phyloP scores from a whole-genome alignment of 768 basidiomycete species.

The Kwoniella shandongensis region DNA sequence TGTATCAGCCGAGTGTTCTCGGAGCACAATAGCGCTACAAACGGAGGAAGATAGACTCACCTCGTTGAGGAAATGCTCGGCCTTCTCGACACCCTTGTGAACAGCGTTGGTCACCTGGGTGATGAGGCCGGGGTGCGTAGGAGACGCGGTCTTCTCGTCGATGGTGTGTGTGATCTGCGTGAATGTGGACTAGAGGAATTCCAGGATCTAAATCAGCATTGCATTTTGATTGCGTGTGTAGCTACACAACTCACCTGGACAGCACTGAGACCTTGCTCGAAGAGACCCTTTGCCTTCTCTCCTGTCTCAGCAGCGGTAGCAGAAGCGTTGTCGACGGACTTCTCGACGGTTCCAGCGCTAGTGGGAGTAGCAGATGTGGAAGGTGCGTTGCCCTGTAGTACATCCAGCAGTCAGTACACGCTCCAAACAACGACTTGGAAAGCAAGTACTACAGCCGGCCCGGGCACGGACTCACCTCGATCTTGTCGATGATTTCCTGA shows the following conservation, averaged over 20 bases:
- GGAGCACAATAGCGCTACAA: background rate
- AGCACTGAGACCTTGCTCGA: conserved; percentile 29
- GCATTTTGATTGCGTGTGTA: too few species aligned
- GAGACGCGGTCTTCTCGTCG: conserved; percentile 47
- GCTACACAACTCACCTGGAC: conserved; percentile 31
- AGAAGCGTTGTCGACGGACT: conserved; percentile 10
- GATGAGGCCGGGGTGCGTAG: conserved; percentile 46
- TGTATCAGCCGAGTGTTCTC: too few species aligned
- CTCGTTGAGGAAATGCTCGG: conserved; percentile 38
- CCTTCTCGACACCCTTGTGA: conserved; percentile 39
- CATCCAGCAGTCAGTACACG: background rate
- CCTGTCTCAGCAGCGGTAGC: conserved; percentile 16
- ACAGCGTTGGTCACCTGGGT: conserved; percentile 41
- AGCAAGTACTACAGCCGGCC: too few species aligned
- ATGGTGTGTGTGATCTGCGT: conserved; percentile 44
- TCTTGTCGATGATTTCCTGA: conserved; percentile 44
- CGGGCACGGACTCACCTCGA: conserved; percentile 36
- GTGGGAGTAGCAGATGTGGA: conserved; percentile 18
- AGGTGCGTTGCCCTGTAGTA: conserved; percentile 17
- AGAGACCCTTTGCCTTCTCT: conserved; percentile 33
- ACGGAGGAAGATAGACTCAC: conserved; percentile 22
- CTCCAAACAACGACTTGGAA: background rate
- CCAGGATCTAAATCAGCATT: background rate
- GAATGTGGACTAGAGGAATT: conserved; percentile 25
- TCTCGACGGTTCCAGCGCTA: conserved; percentile 15